Evolutionary conservation across 495 filamentous ascomycete species (phyloP), one percentile per base, ranked within the genome.

Genomic region (Geopyxis carbonaria): DNA sequence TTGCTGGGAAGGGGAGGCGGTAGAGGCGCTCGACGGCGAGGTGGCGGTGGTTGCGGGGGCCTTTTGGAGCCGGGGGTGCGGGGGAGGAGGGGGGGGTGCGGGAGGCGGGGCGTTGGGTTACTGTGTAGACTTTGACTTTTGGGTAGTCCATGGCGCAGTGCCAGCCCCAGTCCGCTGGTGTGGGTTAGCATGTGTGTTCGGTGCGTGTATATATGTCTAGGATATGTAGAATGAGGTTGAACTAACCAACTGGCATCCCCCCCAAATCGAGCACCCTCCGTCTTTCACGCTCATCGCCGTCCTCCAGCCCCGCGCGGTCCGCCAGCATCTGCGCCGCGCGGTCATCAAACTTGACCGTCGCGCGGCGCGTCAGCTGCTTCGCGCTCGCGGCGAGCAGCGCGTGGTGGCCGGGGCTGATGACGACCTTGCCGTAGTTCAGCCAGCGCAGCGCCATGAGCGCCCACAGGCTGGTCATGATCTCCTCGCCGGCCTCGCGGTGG

Each of bases 91-190:
- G 63, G 69, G 51, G 64, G 63, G 39, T 60, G 60, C 59, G 77
- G 74, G 43, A 72, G 76, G 24, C 6, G 27, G 63, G 38, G 6
- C 22, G 34, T 23, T 33, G 4, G 9, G 76, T 76, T 31, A 80
- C 82, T 3, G 85, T 94, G 59, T 84, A 89, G 32, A 93, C 73
- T 56, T 78, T 81, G 32, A 77, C 72, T 51, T 85, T 75, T 9
- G 77, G 80, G 56, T 85, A 84, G 52, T 83, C 78, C 22, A 76
- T 64, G 0, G 89, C 84, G 22, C 80, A 75, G 56, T 87, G 74
- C 89, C 89, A 97, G 20, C 79, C 91, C 89, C 89, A 97, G 60
- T 91, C 85, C 21, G 51, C 53, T 56, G 25, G 25, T n/a, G n/a
- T n/a, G n/a, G n/a, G n/a, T n/a, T n/a, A n/a, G n/a, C n/a, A n/a